These are phyloP conservation scores for Neoboletus subvelutipes DNA, from an alignment of 768 basidiomycete genomes.

Conservation along the genomic window DNA sequence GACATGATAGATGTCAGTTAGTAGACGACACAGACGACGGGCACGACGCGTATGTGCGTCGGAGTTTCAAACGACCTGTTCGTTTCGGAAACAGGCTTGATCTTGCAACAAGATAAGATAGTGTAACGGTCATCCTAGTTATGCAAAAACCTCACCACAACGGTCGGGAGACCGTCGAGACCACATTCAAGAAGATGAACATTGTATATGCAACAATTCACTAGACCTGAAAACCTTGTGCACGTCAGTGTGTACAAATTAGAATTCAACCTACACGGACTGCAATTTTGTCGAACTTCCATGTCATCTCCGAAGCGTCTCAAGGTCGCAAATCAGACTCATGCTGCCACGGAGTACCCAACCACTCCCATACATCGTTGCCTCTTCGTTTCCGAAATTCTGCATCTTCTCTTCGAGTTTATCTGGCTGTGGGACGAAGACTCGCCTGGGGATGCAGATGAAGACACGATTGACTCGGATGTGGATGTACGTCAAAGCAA, in stretches of 20 bases:
- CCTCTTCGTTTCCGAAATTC: background rate
- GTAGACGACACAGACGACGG: background rate
- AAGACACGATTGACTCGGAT: background rate
- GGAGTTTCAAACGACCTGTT: slow-evolving; percentile 19
- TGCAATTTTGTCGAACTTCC: background rate
- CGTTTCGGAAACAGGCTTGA: background rate
- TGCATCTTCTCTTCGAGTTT: background rate
- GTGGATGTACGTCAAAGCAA: background rate
- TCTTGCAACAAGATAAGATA: too few species aligned
- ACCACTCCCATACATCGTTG: background rate
- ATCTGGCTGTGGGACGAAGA: background rate
- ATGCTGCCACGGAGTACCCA: background rate
- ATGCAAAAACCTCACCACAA: too few species aligned
- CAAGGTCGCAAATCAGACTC: background rate
- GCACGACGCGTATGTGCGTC: slow-evolving; percentile 18
- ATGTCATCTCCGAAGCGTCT: background rate
- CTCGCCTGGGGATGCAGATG: background rate
- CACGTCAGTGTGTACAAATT: background rate
- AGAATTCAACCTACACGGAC: background rate
- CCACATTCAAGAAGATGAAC: too few species aligned
- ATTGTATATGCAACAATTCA: too few species aligned
- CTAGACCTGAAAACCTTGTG: background rate
- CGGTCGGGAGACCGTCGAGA: too few species aligned
- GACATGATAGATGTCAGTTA: slow-evolving; percentile 15
- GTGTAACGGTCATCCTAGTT: too few species aligned